Base-by-base conservation (phyloP, 192 early-diverging fungal species). In the Pilobolus umbonatus region DNA sequence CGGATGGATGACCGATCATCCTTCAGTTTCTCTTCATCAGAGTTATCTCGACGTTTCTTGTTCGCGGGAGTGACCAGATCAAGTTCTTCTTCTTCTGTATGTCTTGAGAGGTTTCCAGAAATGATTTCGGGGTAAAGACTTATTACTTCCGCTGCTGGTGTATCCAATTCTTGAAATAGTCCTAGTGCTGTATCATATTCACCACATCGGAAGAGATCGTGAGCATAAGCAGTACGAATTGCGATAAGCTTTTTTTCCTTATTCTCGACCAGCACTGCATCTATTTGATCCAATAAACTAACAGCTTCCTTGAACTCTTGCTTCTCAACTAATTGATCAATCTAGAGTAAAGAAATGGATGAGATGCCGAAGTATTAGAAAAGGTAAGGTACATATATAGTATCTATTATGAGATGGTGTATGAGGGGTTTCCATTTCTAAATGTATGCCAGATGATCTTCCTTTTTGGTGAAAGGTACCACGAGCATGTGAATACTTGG, bases 271-370 rank as follows among this genome's bases (percentile, higher is more conserved):
- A 87, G 67, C 35, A 88, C 85, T 10, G 82, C 79, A 59, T 91
- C 87, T 14, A 86, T 84, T 64, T 88, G 86, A 25, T 83, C 79
- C 21, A 88, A 79, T 28, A 89, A 79, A 70, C 85, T 88, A 31
- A 88, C 77, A 0, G 87, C 89, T 60, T 91, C 87, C 50, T 84
- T 81, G 40, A 84, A 91, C 57, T 88, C 83, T 42, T 76, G 75
- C 28, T 83, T 79, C 25, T 74, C 75, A 15, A 91, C 82, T 39
- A 91, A 68, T 29, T 88, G 82, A 45, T 88, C 89, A 34, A 90
- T 83, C 73, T 89, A 78, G 42, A 64, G 46, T 63, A 62, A 64
- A 28, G 66, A 70, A 5, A 71, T 59, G 5, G 67, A 60, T 47
- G 12, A 38, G 12, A 0, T 38, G n/a, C n/a, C n/a, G n/a, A n/a